phyloP scores from a whole-genome alignment of 805 yeast species.

The Jamesozyma piceae region DNA sequence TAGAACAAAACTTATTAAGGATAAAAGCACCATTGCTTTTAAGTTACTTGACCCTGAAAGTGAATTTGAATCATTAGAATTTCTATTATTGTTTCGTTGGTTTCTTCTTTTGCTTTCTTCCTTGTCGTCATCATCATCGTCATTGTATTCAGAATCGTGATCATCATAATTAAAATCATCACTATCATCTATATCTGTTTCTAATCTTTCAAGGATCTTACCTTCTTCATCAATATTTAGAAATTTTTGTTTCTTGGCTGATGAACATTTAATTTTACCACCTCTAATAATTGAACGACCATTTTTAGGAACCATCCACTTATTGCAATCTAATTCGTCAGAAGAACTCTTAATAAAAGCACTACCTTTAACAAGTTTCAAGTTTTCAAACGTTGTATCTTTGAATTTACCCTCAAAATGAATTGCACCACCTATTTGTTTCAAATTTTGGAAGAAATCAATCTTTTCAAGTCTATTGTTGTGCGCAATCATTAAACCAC shows the following conservation, averaged over 20 bases:
- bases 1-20: not conserved
- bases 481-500: slow-evolving; percentile 65
- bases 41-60: not conserved
- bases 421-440: slow-evolving; percentile 69
- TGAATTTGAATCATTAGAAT: not conserved
- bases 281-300: slow-evolving; percentile 55
- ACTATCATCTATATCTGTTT: slow-evolving; percentile 2
- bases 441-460: slow-evolving; percentile 51
- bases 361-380: slow-evolving; percentile 68
- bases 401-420: slow-evolving; percentile 58
- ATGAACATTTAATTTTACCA: slow-evolving; percentile 60
- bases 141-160: not conserved
- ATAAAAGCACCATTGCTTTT: not conserved
- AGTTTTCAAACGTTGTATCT: slow-evolving; percentile 41
- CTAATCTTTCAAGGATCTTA: slow-evolving; percentile 26
- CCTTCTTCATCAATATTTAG: slow-evolving; percentile 41
- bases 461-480: slow-evolving; percentile 45
- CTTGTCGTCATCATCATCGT: not conserved
- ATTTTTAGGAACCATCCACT: slow-evolving; percentile 49
- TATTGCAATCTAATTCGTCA: slow-evolving; percentile 48
- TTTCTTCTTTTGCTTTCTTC: not conserved
- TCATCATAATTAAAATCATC: not conserved
- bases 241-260: slow-evolving; percentile 36
- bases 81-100: not conserved
- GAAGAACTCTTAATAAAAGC: slow-evolving; percentile 50